Conservation (phyloP, 2,329 filamentous ascomycete genomes). For the Nakataea oryzae region DNA sequence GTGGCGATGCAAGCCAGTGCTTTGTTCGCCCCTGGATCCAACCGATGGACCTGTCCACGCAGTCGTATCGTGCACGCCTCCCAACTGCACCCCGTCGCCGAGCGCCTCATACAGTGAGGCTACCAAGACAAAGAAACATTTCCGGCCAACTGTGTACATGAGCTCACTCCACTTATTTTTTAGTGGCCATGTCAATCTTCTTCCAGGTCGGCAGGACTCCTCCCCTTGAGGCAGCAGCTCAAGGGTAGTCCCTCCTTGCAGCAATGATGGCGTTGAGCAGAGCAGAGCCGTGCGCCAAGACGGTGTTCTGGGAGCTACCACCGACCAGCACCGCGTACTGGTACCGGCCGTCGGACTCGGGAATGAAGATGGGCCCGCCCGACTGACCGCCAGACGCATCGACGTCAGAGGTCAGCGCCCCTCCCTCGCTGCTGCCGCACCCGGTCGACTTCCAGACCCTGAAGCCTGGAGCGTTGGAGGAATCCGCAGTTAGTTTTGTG, state of each 20-base stretch:
- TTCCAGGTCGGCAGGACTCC: no score
- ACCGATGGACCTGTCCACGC: not conserved
- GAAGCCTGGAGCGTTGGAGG: not conserved
- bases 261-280: conserved; percentile 1
- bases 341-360: not conserved
- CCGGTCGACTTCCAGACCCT: not conserved
- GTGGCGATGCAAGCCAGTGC: not conserved
- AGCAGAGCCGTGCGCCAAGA: not conserved
- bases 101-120: not conserved
- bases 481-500: not conserved
- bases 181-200: not conserved
- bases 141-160: not conserved
- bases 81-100: no score
- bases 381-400: conserved; percentile 1
- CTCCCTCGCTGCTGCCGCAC: not conserved
- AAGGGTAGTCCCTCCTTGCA: not conserved
- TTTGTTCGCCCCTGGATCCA: not conserved
- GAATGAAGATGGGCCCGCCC: not conserved
- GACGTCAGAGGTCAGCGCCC: not conserved
- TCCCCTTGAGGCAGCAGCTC: not conserved
- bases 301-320: not conserved
- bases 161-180: not conserved
- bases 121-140: not conserved
- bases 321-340: not conserved
- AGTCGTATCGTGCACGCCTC: not conserved